Evolutionary conservation across 2,329 filamentous ascomycete species (phyloP).

Genomic region (Colletotrichum spinosum): DNA sequence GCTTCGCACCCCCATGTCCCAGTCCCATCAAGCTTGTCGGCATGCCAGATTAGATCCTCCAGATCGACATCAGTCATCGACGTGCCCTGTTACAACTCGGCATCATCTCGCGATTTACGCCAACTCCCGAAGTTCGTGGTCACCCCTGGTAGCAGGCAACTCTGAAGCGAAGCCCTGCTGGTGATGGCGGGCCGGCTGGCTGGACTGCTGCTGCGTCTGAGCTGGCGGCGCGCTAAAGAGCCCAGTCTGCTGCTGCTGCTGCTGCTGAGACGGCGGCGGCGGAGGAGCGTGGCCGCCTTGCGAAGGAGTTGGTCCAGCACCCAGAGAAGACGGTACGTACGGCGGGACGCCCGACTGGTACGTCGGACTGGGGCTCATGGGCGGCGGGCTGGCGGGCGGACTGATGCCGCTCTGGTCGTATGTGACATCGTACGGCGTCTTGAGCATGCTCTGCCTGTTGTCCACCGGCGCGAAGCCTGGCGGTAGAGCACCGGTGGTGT

Average conservation of each 20-base stretch:
- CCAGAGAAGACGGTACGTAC: slow-evolving; percentile 12
- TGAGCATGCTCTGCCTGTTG: slow-evolving; percentile 40
- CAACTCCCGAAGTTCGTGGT: slow-evolving; percentile 48
- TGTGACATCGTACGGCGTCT: slow-evolving; percentile 36
- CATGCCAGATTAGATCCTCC: slow-evolving; percentile 5
- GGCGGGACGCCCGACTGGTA: slow-evolving; percentile 32
- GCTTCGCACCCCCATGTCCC: neutral
- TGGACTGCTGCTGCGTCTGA: slow-evolving; percentile 19
- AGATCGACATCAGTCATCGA: neutral
- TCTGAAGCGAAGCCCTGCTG: slow-evolving; percentile 40
- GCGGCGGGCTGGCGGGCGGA: slow-evolving; percentile 40
- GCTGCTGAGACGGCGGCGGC: slow-evolving; percentile 17
- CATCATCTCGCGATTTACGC: slow-evolving; percentile 35
- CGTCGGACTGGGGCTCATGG: slow-evolving; percentile 26
- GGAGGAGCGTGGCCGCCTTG: slow-evolving; percentile 15
- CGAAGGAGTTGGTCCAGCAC: slow-evolving; percentile 7
- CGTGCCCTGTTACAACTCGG: neutral
- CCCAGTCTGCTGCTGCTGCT: slow-evolving; percentile 17
- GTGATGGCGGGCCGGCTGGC: slow-evolving; percentile 11
- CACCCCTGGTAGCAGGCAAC: slow-evolving; percentile 44
- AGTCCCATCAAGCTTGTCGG: too few species aligned
- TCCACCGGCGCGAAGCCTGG: slow-evolving; percentile 36
- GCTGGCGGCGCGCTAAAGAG: slow-evolving; percentile 5
- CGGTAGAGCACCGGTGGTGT: slow-evolving; percentile 15
- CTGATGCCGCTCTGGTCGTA: slow-evolving; percentile 38